These are phyloP conservation scores for Phlegmacium glaucopus DNA, from an alignment of 768 basidiomycete genomes.

Conservation along the genomic window DNA sequence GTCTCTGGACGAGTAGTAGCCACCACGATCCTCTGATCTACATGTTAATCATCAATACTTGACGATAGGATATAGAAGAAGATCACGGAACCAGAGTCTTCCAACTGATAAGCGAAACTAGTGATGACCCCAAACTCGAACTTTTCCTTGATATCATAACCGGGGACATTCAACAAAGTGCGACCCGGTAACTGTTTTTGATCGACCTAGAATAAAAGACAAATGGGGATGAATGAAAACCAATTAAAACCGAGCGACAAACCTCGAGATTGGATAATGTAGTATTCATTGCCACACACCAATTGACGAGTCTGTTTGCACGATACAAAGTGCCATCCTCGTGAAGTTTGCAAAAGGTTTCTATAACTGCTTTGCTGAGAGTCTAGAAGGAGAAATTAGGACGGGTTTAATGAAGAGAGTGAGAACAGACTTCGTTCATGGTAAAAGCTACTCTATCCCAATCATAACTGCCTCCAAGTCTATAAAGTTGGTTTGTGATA, in stretches of 20 bases:
- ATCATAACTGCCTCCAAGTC: constrained; percentile 91
- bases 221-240: not conserved
- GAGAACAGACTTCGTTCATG: constrained; percentile 72
- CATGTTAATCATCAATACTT: not conserved
- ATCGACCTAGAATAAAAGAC: constrained; percentile 62
- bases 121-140: constrained; percentile 97
- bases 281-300: constrained; percentile 96
- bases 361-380: constrained; percentile 83
- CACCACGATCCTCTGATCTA: constrained; percentile 88
- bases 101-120: constrained; percentile 92
- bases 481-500: constrained; percentile 84
- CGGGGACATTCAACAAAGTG: constrained; percentile 86
- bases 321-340: constrained; percentile 93
- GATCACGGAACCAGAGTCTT: constrained; percentile 62
- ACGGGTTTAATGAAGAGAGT: not conserved
- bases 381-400: constrained; percentile 32
- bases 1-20: constrained; percentile 99
- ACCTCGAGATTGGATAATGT: constrained; percentile 96
- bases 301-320: constrained; percentile 95
- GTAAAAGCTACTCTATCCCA: constrained; percentile 96
- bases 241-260: constrained; percentile 4
- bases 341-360: constrained; percentile 87
- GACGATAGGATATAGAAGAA: not conserved
- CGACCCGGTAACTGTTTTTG: constrained; percentile 85
- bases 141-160: constrained; percentile 91